These are phyloP conservation scores for Pythium pyrilobum DNA, from an alignment of 352 stramenopile species.

Conservation along the genomic window DNA sequence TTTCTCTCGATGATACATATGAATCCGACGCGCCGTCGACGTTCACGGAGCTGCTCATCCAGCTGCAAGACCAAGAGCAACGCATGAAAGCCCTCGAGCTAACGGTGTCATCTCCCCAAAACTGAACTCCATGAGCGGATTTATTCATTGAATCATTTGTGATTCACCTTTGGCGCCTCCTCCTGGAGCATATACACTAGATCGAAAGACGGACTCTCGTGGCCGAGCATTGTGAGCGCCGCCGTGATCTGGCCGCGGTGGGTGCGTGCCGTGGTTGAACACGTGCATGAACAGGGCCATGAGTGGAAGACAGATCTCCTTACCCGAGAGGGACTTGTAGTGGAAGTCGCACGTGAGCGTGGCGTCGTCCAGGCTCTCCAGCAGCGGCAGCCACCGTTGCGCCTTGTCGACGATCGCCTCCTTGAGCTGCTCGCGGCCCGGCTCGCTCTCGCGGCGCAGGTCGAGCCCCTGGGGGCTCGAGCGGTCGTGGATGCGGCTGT, in stretches of 20 bases:
- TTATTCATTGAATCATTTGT: too few relatives aligned
- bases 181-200: constrained; percentile 20
- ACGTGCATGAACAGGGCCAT: constrained; percentile 8
- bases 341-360: constrained; percentile 7
- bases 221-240: constrained; percentile 15
- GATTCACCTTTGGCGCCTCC: not conserved
- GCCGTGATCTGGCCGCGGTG: constrained; percentile 18
- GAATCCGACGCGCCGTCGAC: not conserved
- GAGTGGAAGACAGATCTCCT: constrained; percentile 1
- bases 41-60: constrained; percentile 7
- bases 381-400: constrained; percentile 15
- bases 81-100: constrained; percentile 10
- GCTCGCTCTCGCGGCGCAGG: constrained; percentile 1
- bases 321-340: constrained; percentile 1
- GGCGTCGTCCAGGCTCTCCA: constrained; percentile 6
- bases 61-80: constrained; percentile 13
- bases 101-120: not conserved
- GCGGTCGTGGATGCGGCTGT: constrained; percentile 16
- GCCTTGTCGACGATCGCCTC: constrained; percentile 1
- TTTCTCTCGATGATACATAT: not conserved
- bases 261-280: constrained; percentile 22
- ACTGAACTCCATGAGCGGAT: too few relatives aligned
- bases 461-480: constrained; percentile 1
- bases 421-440: constrained; percentile 7
- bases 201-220: constrained; percentile 8